These are phyloP conservation scores for Astragalus membranaceus DNA, from an alignment of 306 rosid genomes.

Conservation along the genomic window DNA sequence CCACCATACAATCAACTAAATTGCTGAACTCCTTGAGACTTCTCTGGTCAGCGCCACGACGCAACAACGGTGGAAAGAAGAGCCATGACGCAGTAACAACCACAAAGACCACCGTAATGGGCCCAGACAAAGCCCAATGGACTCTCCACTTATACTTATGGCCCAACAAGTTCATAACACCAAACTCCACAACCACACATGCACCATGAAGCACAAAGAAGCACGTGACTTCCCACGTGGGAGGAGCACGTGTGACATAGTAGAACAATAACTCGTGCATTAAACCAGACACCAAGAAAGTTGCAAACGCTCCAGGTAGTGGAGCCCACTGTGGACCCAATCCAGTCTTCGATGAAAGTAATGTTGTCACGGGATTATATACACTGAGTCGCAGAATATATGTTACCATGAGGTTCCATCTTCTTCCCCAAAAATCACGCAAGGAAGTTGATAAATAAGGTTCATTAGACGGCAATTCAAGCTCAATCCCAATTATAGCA, in stretches of 20 bases:
- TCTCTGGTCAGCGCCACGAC: conserved; percentile 36
- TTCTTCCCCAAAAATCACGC: conserved; percentile 70
- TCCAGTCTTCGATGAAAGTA: neutral
- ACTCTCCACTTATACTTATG: conserved; percentile 17
- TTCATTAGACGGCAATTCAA: conserved; percentile 52
- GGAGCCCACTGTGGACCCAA: conserved; percentile 38
- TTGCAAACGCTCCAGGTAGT: neutral
- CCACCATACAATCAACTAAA: neutral
- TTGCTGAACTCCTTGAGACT: conserved; percentile 1
- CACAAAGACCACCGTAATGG: conserved; percentile 33
- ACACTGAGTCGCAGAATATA: conserved; percentile 38
- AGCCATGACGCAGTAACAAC: conserved; percentile 36
- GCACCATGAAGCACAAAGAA: conserved; percentile 59
- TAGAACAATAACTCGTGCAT: conserved; percentile 59
- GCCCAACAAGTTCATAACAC: conserved; percentile 21
- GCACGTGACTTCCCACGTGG: conserved; percentile 77
- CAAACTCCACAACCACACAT: conserved; percentile 42
- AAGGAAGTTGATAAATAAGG: conserved; percentile 62
- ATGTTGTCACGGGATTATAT: conserved; percentile 23
- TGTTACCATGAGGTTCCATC: conserved; percentile 78
- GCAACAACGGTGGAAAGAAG: conserved; percentile 48
- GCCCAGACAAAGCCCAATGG: conserved; percentile 30
- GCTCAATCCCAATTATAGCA: conserved; percentile 20
- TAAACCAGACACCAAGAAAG: conserved; percentile 45
- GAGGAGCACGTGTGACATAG: conserved; percentile 40